Evolutionary conservation across 805 yeast species (phyloP).

Genomic region (Wickerhamiella bombiphila): DNA sequence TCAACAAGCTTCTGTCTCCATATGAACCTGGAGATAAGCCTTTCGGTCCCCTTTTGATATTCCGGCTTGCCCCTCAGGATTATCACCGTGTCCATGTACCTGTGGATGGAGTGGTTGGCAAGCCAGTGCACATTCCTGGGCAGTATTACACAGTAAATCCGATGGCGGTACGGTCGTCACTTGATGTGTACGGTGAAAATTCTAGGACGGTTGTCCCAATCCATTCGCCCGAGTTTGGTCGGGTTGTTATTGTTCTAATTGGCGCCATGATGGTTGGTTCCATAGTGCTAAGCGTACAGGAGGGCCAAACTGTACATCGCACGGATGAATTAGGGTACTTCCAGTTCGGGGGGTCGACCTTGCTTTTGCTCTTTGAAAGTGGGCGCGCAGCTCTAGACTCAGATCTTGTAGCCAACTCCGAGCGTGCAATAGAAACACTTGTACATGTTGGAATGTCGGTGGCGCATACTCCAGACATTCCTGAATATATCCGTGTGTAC

Average conservation of each 20-base stretch:
- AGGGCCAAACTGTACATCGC: slow-evolving; percentile 42
- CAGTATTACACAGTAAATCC: slow-evolving; percentile 95
- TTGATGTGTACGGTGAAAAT: slow-evolving; percentile 90
- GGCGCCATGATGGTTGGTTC: slow-evolving; percentile 99
- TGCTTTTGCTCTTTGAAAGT: slow-evolving; percentile 47
- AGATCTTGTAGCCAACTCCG: slow-evolving; percentile 57
- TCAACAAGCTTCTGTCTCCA: slow-evolving; percentile 42
- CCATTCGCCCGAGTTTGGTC: slow-evolving; percentile 62
- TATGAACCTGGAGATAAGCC: slow-evolving; percentile 29
- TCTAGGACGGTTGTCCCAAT: slow-evolving; percentile 67
- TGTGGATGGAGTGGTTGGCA: slow-evolving; percentile 56
- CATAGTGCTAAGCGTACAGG: slow-evolving; percentile 51
- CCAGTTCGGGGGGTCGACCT: slow-evolving; percentile 92
- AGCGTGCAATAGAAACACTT: slow-evolving; percentile 54
- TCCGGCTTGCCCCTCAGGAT: slow-evolving; percentile 92
- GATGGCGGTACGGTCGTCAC: slow-evolving; percentile 78
- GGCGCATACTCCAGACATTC: slow-evolving; percentile 39
- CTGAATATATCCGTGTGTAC: slow-evolving; percentile 17
- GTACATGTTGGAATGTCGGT: slow-evolving; percentile 84
- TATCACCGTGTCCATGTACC: slow-evolving; percentile 90
- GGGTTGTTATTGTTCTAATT: slow-evolving; percentile 60
- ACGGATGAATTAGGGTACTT: slow-evolving; percentile 88
- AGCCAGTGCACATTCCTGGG: slow-evolving; percentile 60
- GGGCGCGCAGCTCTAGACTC: slow-evolving; percentile 40
- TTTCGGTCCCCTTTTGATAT: slow-evolving; percentile 47